phyloP scores from a whole-genome alignment of 2,329 filamentous ascomycete species.

The Colletotrichum endophyticum region DNA sequence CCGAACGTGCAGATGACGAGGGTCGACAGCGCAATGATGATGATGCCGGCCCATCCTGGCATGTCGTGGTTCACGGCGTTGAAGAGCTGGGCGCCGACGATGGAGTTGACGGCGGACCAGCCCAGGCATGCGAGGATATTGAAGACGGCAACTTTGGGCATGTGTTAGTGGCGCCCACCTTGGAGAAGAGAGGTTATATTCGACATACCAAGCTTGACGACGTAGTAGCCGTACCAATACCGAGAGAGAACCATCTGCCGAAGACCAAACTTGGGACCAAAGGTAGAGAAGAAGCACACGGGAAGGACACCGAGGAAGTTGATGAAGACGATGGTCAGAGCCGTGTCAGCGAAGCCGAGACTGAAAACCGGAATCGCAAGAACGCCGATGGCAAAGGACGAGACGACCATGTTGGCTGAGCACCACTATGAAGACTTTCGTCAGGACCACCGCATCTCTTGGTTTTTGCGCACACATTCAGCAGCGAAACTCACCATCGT shows the following conservation, averaged over 20 bases:
- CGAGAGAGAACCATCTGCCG: constrained; percentile 82
- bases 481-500: constrained; percentile 68
- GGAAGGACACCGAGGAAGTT: constrained; percentile 76
- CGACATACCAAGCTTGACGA: constrained; percentile 67
- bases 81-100: constrained; percentile 80
- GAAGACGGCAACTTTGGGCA: constrained; percentile 66
- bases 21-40: constrained; percentile 76
- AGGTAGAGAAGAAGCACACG: constrained; percentile 79
- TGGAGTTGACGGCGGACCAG: constrained; percentile 79
- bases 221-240: constrained; percentile 77
- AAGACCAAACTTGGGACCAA: constrained; percentile 75
- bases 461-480: neutral
- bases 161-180: neutral
- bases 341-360: constrained; percentile 75
- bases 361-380: constrained; percentile 71
- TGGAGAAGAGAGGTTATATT: constrained; percentile 5
- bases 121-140: constrained; percentile 75
- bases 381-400: constrained; percentile 77
- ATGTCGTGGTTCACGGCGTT: constrained; percentile 73
- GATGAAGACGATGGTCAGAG: constrained; percentile 75
- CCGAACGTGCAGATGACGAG: constrained; percentile 77
- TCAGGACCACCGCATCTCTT: neutral
- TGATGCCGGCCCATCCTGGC: constrained; percentile 75
- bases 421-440: constrained; percentile 54
- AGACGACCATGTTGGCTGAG: constrained; percentile 79